Base-by-base conservation (phyloP, 2,329 filamentous ascomycete genomes). In the Beauveria sp. region DNA sequence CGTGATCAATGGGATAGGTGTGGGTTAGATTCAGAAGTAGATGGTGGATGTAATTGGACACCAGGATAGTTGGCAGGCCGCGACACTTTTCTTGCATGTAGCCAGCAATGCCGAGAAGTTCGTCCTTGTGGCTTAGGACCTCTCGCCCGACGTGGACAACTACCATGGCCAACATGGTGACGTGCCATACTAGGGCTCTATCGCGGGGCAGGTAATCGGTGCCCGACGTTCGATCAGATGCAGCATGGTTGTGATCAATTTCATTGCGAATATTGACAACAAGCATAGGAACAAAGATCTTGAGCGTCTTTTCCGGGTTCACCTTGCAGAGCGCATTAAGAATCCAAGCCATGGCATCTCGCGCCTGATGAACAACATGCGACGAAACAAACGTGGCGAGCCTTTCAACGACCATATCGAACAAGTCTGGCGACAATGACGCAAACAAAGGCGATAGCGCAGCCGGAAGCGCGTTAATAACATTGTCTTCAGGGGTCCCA, bases 261-360 rank as follows among this genome's bases (percentile, higher is more conserved):
- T 99, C 95, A 63, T 91, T 96, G 64, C 93, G 90, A 66, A 99
- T 99, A 61, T 91, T 93, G 71, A 90, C 84, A 56, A 96, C 89
- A 58, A 98, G 81, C 78, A 96, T 91, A 1, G 95, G 95, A 38
- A 99, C 82, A 60, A 99, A 89, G 16, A 91, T 86, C 71, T 93
- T 95, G 56, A 99, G 80, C 0, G 95, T 92, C 77, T 97, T 97
- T 71, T 93, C 87, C 0, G 96, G 93, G 67, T 96, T 91, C 67
- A 96, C 91, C 75, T 98, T 98, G 81, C 95, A 96, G 26, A 99
- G 81, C 0, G 91, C 90, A 73, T 97, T 98, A 75, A 93, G 90
- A 59, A 98, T 98, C 82, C 96, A 99, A 1, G 96, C 95, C 89
- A 99, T 97, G 8, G 95, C 93, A 79, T 99, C 95, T 66, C 93